Evolutionary conservation across 2,329 filamentous ascomycete genomes (phyloP).

Genomic region (Pyrenochaeta sp.): DNA sequence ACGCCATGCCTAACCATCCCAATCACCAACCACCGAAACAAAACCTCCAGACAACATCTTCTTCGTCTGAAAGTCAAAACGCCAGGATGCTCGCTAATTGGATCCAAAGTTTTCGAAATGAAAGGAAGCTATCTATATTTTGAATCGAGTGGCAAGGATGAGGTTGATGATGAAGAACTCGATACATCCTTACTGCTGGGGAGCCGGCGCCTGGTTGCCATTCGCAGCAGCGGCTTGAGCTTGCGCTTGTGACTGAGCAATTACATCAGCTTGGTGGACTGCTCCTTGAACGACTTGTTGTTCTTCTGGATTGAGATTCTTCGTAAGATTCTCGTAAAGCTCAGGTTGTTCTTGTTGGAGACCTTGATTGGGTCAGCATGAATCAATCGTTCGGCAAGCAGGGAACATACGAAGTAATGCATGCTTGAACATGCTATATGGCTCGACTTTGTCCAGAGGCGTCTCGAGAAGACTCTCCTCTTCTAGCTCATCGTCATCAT

Average conservation of each 20-base stretch:
- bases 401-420: conserved; percentile 78
- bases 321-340: conserved; percentile 82
- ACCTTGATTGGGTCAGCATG: conserved; percentile 62
- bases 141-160: not conserved
- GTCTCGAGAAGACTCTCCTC: conserved; percentile 93
- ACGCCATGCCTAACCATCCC: conserved; percentile 24
- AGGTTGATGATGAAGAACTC: not conserved
- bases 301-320: conserved; percentile 80
- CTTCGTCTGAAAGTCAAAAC: conserved; percentile 31
- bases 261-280: conserved; percentile 73
- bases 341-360: conserved; percentile 91
- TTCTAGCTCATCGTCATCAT: conserved; percentile 89
- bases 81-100: conserved; percentile 47
- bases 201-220: conserved; percentile 26
- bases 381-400: not conserved
- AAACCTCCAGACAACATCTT: conserved; percentile 23
- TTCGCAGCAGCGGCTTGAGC: conserved; percentile 33
- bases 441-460: conserved; percentile 92
- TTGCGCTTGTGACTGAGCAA: conserved; percentile 46
- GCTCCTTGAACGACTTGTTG: conserved; percentile 81
- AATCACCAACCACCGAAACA: conserved; percentile 18
- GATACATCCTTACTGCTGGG: conserved; percentile 24
- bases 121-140: conserved; percentile 33
- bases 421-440: conserved; percentile 86
- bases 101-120: conserved; percentile 32